Conservation (phyloP, 176 grass and related monocot species). For the Juncus effusus region DNA sequence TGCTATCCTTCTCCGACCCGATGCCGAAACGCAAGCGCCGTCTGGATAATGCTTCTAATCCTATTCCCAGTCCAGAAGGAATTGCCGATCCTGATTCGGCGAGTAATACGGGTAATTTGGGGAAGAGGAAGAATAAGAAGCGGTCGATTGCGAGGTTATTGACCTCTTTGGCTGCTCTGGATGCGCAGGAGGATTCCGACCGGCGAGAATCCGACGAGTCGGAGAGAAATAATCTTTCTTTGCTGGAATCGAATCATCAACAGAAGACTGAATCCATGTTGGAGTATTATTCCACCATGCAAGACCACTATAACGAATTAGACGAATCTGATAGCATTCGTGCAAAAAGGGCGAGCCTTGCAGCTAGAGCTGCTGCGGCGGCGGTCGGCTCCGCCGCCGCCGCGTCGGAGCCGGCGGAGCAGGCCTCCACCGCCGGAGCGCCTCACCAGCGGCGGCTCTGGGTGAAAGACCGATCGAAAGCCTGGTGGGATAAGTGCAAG, state of each 20-base stretch:
- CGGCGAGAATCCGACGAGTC: constrained; percentile 36
- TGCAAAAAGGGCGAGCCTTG: constrained; percentile 38
- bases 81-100: background rate
- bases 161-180: constrained; percentile 60
- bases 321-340: constrained; percentile 42
- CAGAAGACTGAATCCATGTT: constrained; percentile 54
- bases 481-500: constrained; percentile 81
- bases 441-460: constrained; percentile 71
- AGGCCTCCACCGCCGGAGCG: constrained; percentile 5
- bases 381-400: constrained; percentile 14
- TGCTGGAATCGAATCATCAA: constrained; percentile 64
- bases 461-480: constrained; percentile 87
- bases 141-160: constrained; percentile 63
- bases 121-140: constrained; percentile 47
- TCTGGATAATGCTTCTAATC: background rate
- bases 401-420: background rate
- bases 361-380: constrained; percentile 6
- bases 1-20: constrained; percentile 19
- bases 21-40: constrained; percentile 59
- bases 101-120: constrained; percentile 1
- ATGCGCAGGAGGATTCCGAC: constrained; percentile 65
- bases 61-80: background rate
- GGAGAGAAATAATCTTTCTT: constrained; percentile 48
- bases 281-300: constrained; percentile 66
- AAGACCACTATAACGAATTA: constrained; percentile 53